Conservation (phyloP, 495 filamentous ascomycete genomes). For the Aspergillus mulundensis region DNA sequence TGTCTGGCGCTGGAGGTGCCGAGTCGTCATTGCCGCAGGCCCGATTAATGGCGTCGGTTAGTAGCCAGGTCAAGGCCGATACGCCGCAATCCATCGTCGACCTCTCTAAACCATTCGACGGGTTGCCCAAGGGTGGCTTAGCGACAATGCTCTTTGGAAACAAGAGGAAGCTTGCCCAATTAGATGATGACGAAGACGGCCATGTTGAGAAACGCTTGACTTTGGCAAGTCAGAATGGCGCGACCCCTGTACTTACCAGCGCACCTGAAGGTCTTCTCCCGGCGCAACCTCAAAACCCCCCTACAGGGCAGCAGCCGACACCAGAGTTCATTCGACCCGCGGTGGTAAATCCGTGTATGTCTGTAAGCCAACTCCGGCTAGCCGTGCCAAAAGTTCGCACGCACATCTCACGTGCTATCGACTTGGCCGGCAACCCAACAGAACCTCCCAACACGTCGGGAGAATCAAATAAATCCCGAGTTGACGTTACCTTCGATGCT, state of each 20-base stretch:
- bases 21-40: conserved; percentile 85
- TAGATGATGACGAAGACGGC: conserved; percentile 66
- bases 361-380: conserved; percentile 79
- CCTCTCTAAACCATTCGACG: conserved; percentile 90
- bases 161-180: conserved; percentile 73
- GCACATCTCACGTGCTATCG: conserved; percentile 61
- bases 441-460: conserved; percentile 44
- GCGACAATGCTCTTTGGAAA: conserved; percentile 83
- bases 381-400: conserved; percentile 84
- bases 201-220: conserved; percentile 60
- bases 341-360: conserved; percentile 71
- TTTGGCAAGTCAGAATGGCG: conserved; percentile 55
- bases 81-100: conserved; percentile 83
- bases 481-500: conserved; percentile 68
- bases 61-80: conserved; percentile 58
- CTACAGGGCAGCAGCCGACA: conserved; percentile 61
- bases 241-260: conserved; percentile 69
- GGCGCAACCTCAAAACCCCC: conserved; percentile 50
- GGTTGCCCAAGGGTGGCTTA: conserved; percentile 85
- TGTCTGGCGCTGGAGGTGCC: conserved; percentile 76
- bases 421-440: conserved; percentile 41
- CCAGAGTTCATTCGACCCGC: conserved; percentile 88
- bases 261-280: conserved; percentile 72
- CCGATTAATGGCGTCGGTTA: conserved; percentile 68
- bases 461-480: conserved; percentile 57